Evolutionary conservation across 2,329 filamentous ascomycete species (phyloP).

Genomic region (Fusarium albosuccineum): DNA sequence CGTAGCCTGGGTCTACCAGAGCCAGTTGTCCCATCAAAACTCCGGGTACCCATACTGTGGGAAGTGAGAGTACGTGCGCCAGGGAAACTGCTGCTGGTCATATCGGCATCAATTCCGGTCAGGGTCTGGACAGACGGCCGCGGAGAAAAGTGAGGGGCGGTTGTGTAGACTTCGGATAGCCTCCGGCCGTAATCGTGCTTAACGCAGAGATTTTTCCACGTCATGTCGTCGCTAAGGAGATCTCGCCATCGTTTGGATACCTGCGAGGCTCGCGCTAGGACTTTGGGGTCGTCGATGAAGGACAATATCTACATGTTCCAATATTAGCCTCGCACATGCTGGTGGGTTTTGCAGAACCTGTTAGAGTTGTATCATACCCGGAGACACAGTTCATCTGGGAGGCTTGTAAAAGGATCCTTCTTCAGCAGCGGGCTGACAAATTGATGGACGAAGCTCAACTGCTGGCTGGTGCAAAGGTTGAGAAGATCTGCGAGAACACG

Average conservation of each 20-base stretch:
- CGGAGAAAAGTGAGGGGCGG: slow-evolving; percentile 47
- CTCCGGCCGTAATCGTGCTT: slow-evolving; percentile 87
- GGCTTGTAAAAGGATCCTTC: slow-evolving; percentile 92
- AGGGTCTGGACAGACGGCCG: slow-evolving; percentile 49
- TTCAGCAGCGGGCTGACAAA: slow-evolving; percentile 95
- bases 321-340: slow-evolving; percentile 8
- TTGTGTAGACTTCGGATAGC: slow-evolving; percentile 64
- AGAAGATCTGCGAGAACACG: slow-evolving; percentile 88
- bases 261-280: slow-evolving; percentile 91
- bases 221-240: slow-evolving; percentile 94
- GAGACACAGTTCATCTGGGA: slow-evolving; percentile 93
- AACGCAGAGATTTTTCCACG: slow-evolving; percentile 97
- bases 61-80: slow-evolving; percentile 55
- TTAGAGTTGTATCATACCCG: slow-evolving; percentile 70
- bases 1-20: slow-evolving; percentile 69
- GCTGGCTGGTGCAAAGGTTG: slow-evolving; percentile 94
- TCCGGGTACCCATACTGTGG: slow-evolving; percentile 60
- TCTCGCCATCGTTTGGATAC: slow-evolving; percentile 97
- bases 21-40: slow-evolving; percentile 64
- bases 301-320: slow-evolving; percentile 79
- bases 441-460: slow-evolving; percentile 95
- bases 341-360: not conserved
- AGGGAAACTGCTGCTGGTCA: slow-evolving; percentile 58
- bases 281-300: slow-evolving; percentile 97
- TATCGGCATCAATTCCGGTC: slow-evolving; percentile 54